Conservation (phyloP, 257 asterid genomes). For the Knoxia roxburghii region DNA sequence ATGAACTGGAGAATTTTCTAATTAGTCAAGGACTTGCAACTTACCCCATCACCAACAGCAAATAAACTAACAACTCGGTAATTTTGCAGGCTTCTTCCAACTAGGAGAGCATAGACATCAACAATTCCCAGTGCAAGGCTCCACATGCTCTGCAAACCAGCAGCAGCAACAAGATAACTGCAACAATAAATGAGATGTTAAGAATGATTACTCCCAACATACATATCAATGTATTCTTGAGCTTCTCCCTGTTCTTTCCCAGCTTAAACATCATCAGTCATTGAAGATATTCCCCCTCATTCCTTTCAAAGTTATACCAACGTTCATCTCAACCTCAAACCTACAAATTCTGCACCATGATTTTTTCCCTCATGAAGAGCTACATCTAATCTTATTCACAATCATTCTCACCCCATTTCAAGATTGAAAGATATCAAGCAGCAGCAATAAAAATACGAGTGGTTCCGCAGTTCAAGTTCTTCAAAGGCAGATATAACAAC, state of each 20-base stretch:
- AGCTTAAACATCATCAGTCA: background rate
- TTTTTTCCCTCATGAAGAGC: background rate
- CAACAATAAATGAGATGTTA: conserved; percentile 10
- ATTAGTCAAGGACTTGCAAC: conserved; percentile 14
- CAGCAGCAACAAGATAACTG: conserved; percentile 98
- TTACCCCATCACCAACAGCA: conserved; percentile 98
- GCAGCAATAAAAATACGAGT: background rate
- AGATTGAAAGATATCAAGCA: background rate
- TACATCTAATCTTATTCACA: background rate
- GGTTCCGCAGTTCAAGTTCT: background rate
- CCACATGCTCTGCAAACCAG: conserved; percentile 94
- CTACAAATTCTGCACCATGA: background rate
- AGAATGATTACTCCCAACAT: conserved; percentile 7
- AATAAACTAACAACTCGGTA: conserved; percentile 63
- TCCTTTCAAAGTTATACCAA: background rate
- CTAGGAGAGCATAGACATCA: conserved; percentile 86
- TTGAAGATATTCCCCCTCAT: background rate
- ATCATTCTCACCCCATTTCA: background rate
- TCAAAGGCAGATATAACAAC: background rate
- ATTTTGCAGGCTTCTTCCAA: conserved; percentile 83
- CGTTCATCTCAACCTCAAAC: background rate
- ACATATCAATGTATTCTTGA: background rate
- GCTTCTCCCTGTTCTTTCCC: background rate
- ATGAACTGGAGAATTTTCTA: background rate
- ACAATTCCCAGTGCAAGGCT: conserved; percentile 73